Base-by-base conservation (phyloP, 2,329 filamentous ascomycete genomes). In the Aspergillus nomiae region DNA sequence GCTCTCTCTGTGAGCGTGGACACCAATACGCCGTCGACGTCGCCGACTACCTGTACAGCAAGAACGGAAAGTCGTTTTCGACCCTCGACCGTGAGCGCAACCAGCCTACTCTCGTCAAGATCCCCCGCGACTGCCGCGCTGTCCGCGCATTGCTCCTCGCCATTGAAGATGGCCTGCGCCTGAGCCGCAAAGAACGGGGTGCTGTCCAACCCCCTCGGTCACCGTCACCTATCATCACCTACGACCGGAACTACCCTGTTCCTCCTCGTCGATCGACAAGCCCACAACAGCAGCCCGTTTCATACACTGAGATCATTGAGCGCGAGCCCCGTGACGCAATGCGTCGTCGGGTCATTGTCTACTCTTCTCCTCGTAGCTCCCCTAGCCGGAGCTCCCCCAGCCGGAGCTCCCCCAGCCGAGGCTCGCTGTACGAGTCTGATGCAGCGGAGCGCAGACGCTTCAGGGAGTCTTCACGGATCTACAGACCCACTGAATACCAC, bases 81-180 rank as follows among this genome's bases (percentile, higher is more conserved):
- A 72, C 76, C 9, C 73, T 82, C 56, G 79, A 82, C 69, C 74
- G 73, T n/a, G 76, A 80, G 46, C 69, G 65, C 53, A 74, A 76
- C 63, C 71, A 77, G 30, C 67, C 71, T 1, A 77, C 76, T 3
- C 72, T 81, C 26, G 73, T 84, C 62, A 77, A 79, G 65, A 77
- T 83, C 34, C 81, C 81, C 8, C 67, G 70, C 9, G 70, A 74
- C 46, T 78, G 70, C 63, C 65, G 66, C 8, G 73, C 74, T 8
- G 74, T 79, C 50, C 73, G 73, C 19, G 72, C 70, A 21, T 71
- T 84, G 19, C 71, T 83, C 11, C 74, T 76, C 9, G 81, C 81
- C 2, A 70, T 82, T 28, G 80, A 81, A 59, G 71, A 76, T 14
- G 81, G 81, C 7, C 66, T 82, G 56, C 68, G 64, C 21, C 66